These are phyloP conservation scores for Hypomyces rosellus DNA, from an alignment of 2,329 filamentous ascomycete species.

Conservation along the genomic window DNA sequence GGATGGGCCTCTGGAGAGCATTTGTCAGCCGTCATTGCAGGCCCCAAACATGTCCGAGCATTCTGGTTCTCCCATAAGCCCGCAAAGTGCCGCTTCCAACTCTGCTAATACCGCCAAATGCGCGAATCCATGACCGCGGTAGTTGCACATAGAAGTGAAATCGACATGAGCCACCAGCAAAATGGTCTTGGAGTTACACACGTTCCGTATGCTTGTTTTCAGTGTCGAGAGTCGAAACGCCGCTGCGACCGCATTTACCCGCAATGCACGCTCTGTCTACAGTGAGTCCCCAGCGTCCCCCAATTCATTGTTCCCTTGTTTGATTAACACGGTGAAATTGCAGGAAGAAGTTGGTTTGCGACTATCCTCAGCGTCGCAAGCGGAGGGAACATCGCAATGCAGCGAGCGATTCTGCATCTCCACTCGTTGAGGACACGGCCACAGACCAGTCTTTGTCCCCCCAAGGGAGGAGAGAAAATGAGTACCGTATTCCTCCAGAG, in stretches of 20 bases:
- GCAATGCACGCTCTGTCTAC: conserved; percentile 5
- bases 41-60: too few relatives aligned
- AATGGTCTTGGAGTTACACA: too few relatives aligned
- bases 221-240: conserved; percentile 9
- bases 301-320: too few relatives aligned
- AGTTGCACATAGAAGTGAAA: too few relatives aligned
- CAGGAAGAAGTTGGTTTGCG: conserved; percentile 9
- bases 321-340: background rate
- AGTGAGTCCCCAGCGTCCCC: background rate
- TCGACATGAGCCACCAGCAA: too few relatives aligned
- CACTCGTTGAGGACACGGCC: background rate
- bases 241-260: conserved; percentile 11
- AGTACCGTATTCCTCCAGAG: background rate
- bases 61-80: too few relatives aligned
- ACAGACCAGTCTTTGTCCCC: background rate
- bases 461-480: background rate
- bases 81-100: too few relatives aligned
- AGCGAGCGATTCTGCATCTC: background rate
- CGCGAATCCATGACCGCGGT: too few relatives aligned
- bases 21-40: too few relatives aligned
- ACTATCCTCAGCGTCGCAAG: conserved; percentile 11
- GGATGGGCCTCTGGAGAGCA: too few relatives aligned
- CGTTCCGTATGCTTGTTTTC: background rate
- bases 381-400: background rate
- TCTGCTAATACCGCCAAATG: too few relatives aligned